A percentile compares a stretch with the other conserved stretches of the same genome.
phyloP scores from a whole-genome alignment of 1,284 basidiomycete genomes.

The Trichosporon inkin region DNA sequence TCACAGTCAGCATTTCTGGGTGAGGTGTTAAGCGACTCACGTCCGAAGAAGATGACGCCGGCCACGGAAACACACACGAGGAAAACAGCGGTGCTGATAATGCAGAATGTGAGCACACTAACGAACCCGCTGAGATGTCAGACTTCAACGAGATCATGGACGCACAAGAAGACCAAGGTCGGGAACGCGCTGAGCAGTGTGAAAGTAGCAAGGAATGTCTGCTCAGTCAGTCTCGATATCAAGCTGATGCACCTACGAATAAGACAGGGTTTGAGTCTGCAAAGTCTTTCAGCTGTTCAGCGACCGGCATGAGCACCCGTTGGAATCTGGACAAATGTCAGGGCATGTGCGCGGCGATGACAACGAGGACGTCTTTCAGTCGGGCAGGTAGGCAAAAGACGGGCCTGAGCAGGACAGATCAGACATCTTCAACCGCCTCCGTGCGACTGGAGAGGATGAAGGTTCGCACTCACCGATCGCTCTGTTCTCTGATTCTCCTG shows the following conservation, averaged over 20 bases:
- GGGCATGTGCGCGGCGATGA: neutral
- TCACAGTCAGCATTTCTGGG: neutral
- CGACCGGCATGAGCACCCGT: slow-evolving; percentile 5
- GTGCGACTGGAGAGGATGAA: neutral
- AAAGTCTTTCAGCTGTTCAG: slow-evolving; percentile 5
- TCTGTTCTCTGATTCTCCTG: slow-evolving; percentile 5
- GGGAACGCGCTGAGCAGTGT: neutral
- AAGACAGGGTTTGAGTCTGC: slow-evolving; percentile 1
- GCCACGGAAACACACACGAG: neutral
- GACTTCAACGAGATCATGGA: neutral
- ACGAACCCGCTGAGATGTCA: neutral
- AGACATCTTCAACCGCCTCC: neutral
- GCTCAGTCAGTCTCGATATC: neutral
- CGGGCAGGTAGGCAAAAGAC: no score
- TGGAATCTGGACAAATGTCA: neutral
- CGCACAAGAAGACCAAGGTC: neutral
- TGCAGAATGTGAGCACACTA: neutral
- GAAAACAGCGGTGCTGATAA: slow-evolving; percentile 4
- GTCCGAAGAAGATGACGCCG: neutral
- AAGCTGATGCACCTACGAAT: neutral
- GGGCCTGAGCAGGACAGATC: no score
- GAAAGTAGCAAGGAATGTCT: slow-evolving; percentile 6
- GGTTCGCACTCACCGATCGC: slow-evolving; percentile 3
- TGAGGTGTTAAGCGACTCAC: neutral
- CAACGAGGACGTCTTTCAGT: neutral